A percentile compares a stretch with the other conserved stretches of the same genome.
Evolutionary conservation across 2,329 filamentous ascomycete genomes (phyloP).

Genomic region (Cladophialophora exuberans): DNA sequence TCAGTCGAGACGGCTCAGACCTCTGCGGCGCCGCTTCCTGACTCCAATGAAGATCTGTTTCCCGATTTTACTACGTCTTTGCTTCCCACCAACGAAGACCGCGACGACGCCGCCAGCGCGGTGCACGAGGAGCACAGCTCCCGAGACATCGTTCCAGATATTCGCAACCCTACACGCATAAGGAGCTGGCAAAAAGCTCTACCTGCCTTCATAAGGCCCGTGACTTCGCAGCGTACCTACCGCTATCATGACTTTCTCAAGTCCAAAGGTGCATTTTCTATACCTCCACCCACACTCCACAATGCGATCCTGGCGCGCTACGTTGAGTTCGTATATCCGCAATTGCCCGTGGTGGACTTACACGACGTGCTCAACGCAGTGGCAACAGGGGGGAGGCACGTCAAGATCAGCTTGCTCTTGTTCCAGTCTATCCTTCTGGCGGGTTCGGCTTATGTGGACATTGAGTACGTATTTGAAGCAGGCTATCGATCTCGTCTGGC

Average conservation of each 20-base stretch:
- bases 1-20: background rate
- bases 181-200: background rate
- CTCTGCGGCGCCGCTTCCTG: background rate
- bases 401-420: slow-evolving; percentile 72
- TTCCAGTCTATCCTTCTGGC: slow-evolving; percentile 96
- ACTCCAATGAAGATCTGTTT: slow-evolving; percentile 14
- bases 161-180: background rate
- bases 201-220: slow-evolving; percentile 71
- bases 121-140: background rate
- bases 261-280: slow-evolving; percentile 72
- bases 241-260: slow-evolving; percentile 83
- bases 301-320: slow-evolving; percentile 80
- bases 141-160: background rate
- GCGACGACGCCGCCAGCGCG: background rate
- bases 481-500: slow-evolving; percentile 63
- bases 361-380: slow-evolving; percentile 61
- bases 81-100: background rate
- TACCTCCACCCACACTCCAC: slow-evolving; percentile 71
- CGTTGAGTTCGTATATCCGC: slow-evolving; percentile 86
- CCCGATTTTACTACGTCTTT: slow-evolving; percentile 13
- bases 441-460: slow-evolving; percentile 81
- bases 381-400: slow-evolving; percentile 57
- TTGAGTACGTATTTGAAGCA: slow-evolving; percentile 81
- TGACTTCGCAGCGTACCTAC: slow-evolving; percentile 74
- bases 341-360: slow-evolving; percentile 81